phyloP scores from a whole-genome alignment of 2,329 filamentous ascomycete species.

The Alternaria ethzedia region DNA sequence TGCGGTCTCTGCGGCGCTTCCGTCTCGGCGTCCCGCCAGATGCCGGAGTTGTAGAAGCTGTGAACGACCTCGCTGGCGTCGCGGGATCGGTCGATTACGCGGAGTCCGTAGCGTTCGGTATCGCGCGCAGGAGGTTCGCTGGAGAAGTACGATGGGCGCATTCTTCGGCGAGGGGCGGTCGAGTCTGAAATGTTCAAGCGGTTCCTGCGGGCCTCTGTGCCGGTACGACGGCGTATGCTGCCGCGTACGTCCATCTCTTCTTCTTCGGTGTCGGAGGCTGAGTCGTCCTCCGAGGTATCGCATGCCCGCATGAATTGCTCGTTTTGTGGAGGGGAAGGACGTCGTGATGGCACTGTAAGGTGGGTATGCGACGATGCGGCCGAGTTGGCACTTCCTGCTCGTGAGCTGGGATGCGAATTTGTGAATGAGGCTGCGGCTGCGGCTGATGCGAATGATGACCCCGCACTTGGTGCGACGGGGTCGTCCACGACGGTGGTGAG shows the following conservation, averaged over 20 bases:
- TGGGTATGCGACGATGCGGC: constrained; percentile 47
- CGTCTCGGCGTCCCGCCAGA: constrained; percentile 6
- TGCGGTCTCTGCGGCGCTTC: constrained; percentile 8
- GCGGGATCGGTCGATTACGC: constrained; percentile 33
- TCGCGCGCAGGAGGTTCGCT: constrained; percentile 38
- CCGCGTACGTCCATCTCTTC: constrained; percentile 49
- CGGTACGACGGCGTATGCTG: constrained; percentile 12
- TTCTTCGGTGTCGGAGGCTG: constrained; percentile 60
- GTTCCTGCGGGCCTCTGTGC: constrained; percentile 33
- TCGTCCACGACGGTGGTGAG: constrained; percentile 82
- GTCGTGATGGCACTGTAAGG: constrained; percentile 45
- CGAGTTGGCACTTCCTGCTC: constrained; percentile 56
- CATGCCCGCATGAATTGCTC: constrained; percentile 59
- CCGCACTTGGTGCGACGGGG: constrained; percentile 76
- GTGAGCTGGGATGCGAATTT: constrained; percentile 43
- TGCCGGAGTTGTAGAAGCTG: constrained; percentile 30
- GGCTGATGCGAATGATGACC: constrained; percentile 81
- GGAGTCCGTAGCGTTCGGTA: constrained; percentile 35
- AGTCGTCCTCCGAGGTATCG: constrained; percentile 55
- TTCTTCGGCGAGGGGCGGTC: constrained; percentile 16
- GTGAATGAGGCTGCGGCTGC: constrained; percentile 60
- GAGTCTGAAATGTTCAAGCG: constrained; percentile 10
- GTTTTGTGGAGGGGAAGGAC: constrained; percentile 33
- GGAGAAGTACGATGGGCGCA: constrained; percentile 27
- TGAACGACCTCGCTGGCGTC: constrained; percentile 39